Evolutionary conservation across 2,329 filamentous ascomycete genomes (phyloP).

Genomic region (Aspergillus felis): DNA sequence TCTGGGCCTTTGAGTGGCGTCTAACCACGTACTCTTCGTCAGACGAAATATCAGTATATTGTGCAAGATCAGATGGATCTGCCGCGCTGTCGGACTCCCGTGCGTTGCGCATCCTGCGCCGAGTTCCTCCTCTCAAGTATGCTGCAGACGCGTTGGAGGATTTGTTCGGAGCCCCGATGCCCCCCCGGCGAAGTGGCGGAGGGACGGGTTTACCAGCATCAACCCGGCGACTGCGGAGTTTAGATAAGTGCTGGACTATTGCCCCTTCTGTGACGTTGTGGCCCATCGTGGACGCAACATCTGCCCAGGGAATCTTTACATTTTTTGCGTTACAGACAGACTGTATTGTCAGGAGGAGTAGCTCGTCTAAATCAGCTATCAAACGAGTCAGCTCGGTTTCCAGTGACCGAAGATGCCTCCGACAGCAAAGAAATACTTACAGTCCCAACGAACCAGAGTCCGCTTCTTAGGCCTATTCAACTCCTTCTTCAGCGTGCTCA

Average conservation of each 20-base stretch:
- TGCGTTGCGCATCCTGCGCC: not conserved
- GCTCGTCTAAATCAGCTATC: slow-evolving; percentile 41
- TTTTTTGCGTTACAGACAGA: slow-evolving; percentile 35
- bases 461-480: slow-evolving; percentile 30
- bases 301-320: slow-evolving; percentile 42
- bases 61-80: not conserved
- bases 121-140: not conserved
- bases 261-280: slow-evolving; percentile 41
- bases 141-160: not conserved
- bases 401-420: not conserved
- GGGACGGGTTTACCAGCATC: slow-evolving; percentile 33
- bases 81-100: not conserved
- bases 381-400: not conserved
- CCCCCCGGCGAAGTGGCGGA: slow-evolving; percentile 37
- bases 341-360: slow-evolving; percentile 41
- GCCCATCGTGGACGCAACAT: slow-evolving; percentile 39
- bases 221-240: slow-evolving; percentile 38
- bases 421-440: slow-evolving; percentile 23
- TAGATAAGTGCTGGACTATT: slow-evolving; percentile 46
- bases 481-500: slow-evolving; percentile 7
- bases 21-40: slow-evolving; percentile 5
- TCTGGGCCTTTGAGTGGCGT: not conserved
- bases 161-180: slow-evolving; percentile 14
- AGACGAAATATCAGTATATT: slow-evolving; percentile 1
- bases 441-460: slow-evolving; percentile 41